Evolutionary conservation across 2,329 filamentous ascomycete species (phyloP), one percentile per base, ranked within the genome.

Genomic region (Hymenoscyphus scutula): DNA sequence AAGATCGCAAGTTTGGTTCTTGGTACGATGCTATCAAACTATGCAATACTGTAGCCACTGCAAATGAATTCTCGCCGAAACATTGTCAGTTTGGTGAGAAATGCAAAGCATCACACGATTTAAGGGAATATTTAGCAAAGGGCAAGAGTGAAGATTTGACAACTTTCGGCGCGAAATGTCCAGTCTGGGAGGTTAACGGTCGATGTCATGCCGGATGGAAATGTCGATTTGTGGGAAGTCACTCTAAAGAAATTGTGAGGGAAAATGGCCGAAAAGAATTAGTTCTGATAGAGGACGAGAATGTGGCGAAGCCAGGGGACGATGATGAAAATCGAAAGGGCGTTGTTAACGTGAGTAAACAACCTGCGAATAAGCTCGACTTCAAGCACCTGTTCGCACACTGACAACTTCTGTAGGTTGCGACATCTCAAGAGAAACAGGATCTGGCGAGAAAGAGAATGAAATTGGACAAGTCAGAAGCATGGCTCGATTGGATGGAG

Each of bases 141-240:
- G 90, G 92, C 65, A 93, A 94, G 68, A 86, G 91, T 53, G 86
- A 86, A 64, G 91, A 98, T 72, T 81, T 97, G 45, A 82, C 83
- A 5, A 91, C 89, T 0, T 89, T 96, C 71, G 82, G 81, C 51
- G 89, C 91, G 6, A 81, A 89, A 65, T 99, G 95, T 72, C 94
- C 93, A 0, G 84, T 96, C 8, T 97, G 87, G 75, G 88, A 91
- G 68, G 80, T 81, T 17, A 85, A 89, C 67, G 93, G 93, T 13
- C 85, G 82, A 65, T 99, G 95, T 71, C 83, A 85, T 56, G 85
- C 89, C 15, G 95, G 95, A 5, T 99, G 94, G 93, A 96, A 94
- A 75, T 99, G 95, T 75, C 89, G 94, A 25, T 96, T 97, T 73
- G 89, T 91, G 37, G 84, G 84, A 66, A 96, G 91, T 66, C 95